Percentiles rank a stretch among this genome's conserved stretches.
Evolutionary conservation across 1,284 basidiomycete species (phyloP).

Genomic region (Sparassis latifolia): DNA sequence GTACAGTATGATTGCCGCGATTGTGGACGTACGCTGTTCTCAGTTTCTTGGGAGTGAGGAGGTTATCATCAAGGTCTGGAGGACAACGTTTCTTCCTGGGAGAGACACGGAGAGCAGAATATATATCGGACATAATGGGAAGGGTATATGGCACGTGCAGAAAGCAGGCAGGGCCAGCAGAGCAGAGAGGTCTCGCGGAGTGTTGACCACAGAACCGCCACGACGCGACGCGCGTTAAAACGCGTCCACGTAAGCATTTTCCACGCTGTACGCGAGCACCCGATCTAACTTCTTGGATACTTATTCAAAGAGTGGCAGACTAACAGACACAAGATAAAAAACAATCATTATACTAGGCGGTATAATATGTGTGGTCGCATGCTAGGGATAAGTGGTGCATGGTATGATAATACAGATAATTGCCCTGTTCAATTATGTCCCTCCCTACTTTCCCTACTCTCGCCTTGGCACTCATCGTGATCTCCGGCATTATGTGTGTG

Average conservation of each 20-base stretch:
- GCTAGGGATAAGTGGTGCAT: too few relatives aligned
- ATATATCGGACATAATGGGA: conserved; percentile 51
- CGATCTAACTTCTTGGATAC: too few relatives aligned
- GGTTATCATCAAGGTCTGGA: conserved; percentile 44
- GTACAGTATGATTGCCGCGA: not conserved
- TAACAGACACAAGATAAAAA: too few relatives aligned
- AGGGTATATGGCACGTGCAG: conserved; percentile 6
- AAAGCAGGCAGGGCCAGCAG: conserved; percentile 8
- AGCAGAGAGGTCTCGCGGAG: conserved; percentile 9
- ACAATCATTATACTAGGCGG: too few relatives aligned
- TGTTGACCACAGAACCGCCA: conserved; percentile 7
- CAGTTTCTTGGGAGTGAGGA: conserved; percentile 62
- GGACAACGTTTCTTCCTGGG: conserved; percentile 57
- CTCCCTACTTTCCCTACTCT: too few relatives aligned
- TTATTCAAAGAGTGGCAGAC: too few relatives aligned
- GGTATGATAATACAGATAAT: too few relatives aligned
- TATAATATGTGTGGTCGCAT: too few relatives aligned
- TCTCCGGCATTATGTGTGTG: too few relatives aligned
- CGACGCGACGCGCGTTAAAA: conserved; percentile 10
- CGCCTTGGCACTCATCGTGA: too few relatives aligned
- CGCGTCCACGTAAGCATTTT: conserved; percentile 14
- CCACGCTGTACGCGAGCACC: conserved; percentile 3
- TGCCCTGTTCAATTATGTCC: too few relatives aligned
- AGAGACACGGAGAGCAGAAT: conserved; percentile 53
- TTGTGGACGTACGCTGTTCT: conserved; percentile 41